These are phyloP conservation scores for Leccinum disarticulatum DNA, from an alignment of 768 basidiomycete species.

Conservation along the genomic window DNA sequence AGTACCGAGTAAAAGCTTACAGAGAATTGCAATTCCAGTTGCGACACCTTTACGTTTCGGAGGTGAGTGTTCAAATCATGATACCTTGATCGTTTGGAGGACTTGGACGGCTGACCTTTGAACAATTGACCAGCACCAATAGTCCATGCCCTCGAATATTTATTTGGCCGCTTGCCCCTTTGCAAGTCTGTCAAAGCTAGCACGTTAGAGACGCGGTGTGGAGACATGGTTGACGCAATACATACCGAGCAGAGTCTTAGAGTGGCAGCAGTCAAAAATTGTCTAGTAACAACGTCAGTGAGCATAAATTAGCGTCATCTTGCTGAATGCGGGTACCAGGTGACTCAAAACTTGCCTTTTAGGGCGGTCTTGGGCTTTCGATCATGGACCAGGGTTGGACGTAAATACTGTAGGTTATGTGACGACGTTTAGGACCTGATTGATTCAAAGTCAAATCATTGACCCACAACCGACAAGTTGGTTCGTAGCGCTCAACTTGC, in stretches of 20 bases:
- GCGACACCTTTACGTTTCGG: constrained; percentile 10
- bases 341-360: no score
- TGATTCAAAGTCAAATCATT: no score
- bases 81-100: not conserved
- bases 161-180: constrained; percentile 8
- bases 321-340: no score
- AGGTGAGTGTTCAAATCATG: not conserved
- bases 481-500: no score
- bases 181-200: constrained; percentile 18
- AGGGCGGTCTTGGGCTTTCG: no score
- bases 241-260: constrained; percentile 27
- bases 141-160: constrained; percentile 15
- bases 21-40: not conserved
- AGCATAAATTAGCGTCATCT: not conserved
- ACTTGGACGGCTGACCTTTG: constrained; percentile 5
- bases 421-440: no score
- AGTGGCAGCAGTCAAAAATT: constrained; percentile 33
- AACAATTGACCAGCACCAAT: constrained; percentile 16
- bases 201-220: not conserved
- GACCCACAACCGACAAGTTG: no score
- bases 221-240: not conserved
- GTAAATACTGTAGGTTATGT: no score
- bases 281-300: constrained; percentile 17
- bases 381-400: no score
- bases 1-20: constrained; percentile 5